These are phyloP conservation scores for Eleusine indica DNA, from an alignment of 176 grass and related monocot genomes.

Conservation along the genomic window DNA sequence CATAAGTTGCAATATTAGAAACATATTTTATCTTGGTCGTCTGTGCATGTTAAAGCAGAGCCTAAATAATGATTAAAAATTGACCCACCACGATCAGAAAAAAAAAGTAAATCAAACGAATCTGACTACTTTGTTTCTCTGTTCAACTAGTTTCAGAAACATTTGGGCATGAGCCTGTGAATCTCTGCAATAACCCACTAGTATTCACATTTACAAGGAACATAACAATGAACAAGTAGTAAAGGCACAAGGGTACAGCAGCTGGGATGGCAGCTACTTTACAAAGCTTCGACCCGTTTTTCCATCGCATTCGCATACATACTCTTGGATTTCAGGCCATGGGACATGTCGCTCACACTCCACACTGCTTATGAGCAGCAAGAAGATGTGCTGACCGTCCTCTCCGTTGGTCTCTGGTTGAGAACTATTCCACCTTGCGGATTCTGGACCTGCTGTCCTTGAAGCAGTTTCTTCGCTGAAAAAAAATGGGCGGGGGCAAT, in stretches of 20 bases:
- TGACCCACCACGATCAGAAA: background rate
- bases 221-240: constrained; percentile 43
- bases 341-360: background rate
- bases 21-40: background rate
- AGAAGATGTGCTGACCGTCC: constrained; percentile 65
- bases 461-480: constrained; percentile 85
- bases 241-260: constrained; percentile 30
- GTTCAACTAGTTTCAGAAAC: constrained; percentile 7
- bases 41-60: background rate
- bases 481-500: background rate
- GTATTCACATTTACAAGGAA: constrained; percentile 75
- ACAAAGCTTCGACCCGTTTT: constrained; percentile 41
- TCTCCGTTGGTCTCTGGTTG: constrained; percentile 60
- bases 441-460: constrained; percentile 57
- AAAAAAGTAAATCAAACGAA: constrained; percentile 37
- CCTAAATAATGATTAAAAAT: background rate
- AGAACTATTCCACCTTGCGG: constrained; percentile 75
- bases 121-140: background rate
- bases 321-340: constrained; percentile 20
- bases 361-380: constrained; percentile 70
- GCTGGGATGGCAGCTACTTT: constrained; percentile 44
- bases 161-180: constrained; percentile 23
- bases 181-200: constrained; percentile 38
- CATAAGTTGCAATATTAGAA: background rate
- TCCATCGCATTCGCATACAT: constrained; percentile 14